Conservation (phyloP, 495 filamentous ascomycete species). For the Copromyces sp. region DNA sequence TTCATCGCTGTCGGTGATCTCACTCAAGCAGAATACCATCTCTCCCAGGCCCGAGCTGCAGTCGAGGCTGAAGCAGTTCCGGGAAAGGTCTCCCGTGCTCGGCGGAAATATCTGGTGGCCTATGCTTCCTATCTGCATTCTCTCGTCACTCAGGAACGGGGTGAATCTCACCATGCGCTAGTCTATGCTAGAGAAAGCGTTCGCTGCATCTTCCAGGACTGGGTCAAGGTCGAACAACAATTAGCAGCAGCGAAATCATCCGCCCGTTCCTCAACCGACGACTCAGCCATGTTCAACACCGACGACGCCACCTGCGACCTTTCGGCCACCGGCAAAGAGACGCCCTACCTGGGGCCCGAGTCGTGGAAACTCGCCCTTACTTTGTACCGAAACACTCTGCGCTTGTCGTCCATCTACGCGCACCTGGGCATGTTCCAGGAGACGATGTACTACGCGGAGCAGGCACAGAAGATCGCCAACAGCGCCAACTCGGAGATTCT, state of each 20-base stretch:
- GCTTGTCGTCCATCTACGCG: conserved; percentile 66
- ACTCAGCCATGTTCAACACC: conserved; percentile 10
- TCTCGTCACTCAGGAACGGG: conserved; percentile 51
- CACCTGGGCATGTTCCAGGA: conserved; percentile 82
- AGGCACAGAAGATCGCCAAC: conserved; percentile 69
- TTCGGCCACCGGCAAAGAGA: background rate
- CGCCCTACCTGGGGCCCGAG: conserved; percentile 41
- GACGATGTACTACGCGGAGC: conserved; percentile 79
- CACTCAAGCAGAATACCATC: conserved; percentile 43
- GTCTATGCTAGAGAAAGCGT: conserved; percentile 57
- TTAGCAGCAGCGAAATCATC: conserved; percentile 16
- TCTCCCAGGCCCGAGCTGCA: conserved; percentile 26
- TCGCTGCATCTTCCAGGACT: conserved; percentile 55
- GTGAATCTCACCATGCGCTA: conserved; percentile 53
- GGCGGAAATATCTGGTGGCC: conserved; percentile 35
- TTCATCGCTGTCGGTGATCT: conserved; percentile 55
- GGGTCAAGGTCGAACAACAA: conserved; percentile 51
- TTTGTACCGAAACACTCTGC: conserved; percentile 56
- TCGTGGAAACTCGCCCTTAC: conserved; percentile 75
- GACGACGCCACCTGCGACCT: conserved; percentile 6
- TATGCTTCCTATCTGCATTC: conserved; percentile 51
- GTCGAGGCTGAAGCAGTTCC: conserved; percentile 10
- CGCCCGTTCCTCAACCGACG: conserved; percentile 25
- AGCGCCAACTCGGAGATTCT: conserved; percentile 54
- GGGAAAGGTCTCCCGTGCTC: conserved; percentile 14